Evolutionary conservation across 108 stramenopile genomes (phyloP), one percentile per base, ranked within the genome.

Genomic region (Bacterosira constricta): DNA sequence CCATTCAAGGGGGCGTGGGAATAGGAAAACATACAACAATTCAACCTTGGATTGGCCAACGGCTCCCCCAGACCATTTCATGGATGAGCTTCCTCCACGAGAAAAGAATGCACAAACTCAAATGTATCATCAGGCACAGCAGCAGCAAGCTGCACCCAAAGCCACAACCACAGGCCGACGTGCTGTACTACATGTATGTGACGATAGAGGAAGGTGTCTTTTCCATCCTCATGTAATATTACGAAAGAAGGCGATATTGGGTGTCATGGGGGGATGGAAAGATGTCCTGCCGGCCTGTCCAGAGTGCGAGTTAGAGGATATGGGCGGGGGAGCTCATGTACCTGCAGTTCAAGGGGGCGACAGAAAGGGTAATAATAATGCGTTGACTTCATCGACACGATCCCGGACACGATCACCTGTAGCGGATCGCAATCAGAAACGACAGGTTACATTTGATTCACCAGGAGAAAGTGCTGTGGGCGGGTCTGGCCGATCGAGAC

Each of bases 261-360:
- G 73, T 34, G 60, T 74, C 41, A 45, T 74, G 56, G 73, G 73
- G 25, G 73, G 73, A 11, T 74, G 73, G 73, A 63, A 64, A 17
- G 73, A 74, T 38, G 73, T 74, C 2, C n/a, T 65, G 35, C 55
- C 63, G 26, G 41, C 52, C 17, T 74, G 73, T 57, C 73, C 73
- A 1, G 73, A 74, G 54, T 74, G 73, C 35, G 73, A 74, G 32
- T 23, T 13, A 47, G 73, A 66, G 39, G 73, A 74, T 58, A 6
- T 65, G 8, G 52, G 29, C 25, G n/a, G n/a, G n/a, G n/a, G n/a
- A n/a, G n/a, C n/a, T n/a, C n/a, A n/a, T n/a, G n/a, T n/a, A n/a
- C n/a, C n/a, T n/a, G n/a, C n/a, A n/a, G n/a, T n/a, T n/a, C n/a
- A n/a, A n/a, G n/a, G n/a, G n/a, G n/a, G n/a, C n/a, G n/a, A n/a